A percentile compares a stretch with the other conserved stretches of the same genome.
Evolutionary conservation across 148 eudicot species (phyloP).

Genomic region (Linanthus parryae): DNA sequence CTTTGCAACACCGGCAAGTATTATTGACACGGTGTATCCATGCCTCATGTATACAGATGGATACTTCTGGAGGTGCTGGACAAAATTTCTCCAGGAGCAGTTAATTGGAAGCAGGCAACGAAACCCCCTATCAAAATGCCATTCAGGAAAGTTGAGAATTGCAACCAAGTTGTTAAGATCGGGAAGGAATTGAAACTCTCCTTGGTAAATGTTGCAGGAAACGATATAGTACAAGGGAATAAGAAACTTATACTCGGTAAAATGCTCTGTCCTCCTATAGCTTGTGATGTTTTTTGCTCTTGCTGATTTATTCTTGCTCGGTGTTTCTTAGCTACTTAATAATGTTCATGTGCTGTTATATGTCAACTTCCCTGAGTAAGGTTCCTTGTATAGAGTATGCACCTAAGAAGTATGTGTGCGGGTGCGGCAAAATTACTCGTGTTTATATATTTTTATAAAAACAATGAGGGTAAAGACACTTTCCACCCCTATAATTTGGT

Average conservation of each 20-base stretch:
- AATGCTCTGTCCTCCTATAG: constrained; percentile 1
- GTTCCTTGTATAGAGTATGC: too few relatives aligned
- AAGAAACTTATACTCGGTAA: constrained; percentile 85
- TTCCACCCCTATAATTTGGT: too few relatives aligned
- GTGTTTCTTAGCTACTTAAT: too few relatives aligned
- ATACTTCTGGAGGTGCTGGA: constrained; percentile 82
- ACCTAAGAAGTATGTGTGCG: too few relatives aligned
- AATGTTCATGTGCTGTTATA: too few relatives aligned
- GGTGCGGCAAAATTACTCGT: too few relatives aligned
- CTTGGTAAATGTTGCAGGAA: constrained; percentile 79
- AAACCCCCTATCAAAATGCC: constrained; percentile 97
- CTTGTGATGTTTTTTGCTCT: too few relatives aligned
- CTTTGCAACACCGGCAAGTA: background rate
- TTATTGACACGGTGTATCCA: too few relatives aligned
- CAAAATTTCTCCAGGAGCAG: constrained; percentile 85
- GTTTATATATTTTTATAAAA: too few relatives aligned
- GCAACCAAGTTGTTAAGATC: constrained; percentile 79
- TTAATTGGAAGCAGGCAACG: constrained; percentile 87
- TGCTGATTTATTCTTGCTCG: too few relatives aligned
- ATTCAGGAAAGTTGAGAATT: constrained; percentile 92
- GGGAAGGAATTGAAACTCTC: constrained; percentile 73
- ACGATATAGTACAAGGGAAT: constrained; percentile 89
- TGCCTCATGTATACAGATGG: constrained; percentile 61
- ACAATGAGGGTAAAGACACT: too few relatives aligned
- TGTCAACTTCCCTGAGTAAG: too few relatives aligned